Conservation (phyloP, 306 rosid species). For the barrel medic (Medicago truncatula) region DNA sequence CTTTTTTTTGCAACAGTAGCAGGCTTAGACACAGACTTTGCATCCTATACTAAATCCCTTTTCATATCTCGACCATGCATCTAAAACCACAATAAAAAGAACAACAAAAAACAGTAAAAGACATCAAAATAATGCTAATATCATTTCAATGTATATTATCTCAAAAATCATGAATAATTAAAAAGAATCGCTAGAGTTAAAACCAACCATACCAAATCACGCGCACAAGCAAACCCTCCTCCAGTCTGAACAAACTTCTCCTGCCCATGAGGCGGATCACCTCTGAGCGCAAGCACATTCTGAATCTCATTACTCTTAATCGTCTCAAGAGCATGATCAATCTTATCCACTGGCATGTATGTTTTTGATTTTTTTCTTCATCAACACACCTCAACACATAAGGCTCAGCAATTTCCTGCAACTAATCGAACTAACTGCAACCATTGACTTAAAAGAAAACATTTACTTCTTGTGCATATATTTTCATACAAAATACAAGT, state of each 20-base stretch:
- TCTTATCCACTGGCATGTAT: conserved; percentile 94
- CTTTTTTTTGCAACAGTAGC: conserved; percentile 41
- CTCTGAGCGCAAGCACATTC: conserved; percentile 96
- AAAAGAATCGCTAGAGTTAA: neutral
- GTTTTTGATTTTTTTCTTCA: too few relatives aligned
- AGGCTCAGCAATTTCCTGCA: neutral
- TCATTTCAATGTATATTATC: neutral
- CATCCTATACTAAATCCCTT: conserved; percentile 35
- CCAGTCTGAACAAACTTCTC: conserved; percentile 87
- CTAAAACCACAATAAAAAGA: too few relatives aligned
- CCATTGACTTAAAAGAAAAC: neutral
- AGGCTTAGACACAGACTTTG: conserved; percentile 50
- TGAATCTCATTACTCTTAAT: conserved; percentile 89
- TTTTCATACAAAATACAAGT: too few relatives aligned
- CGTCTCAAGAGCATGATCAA: conserved; percentile 85
- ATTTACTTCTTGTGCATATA: too few relatives aligned
- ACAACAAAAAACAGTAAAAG: too few relatives aligned
- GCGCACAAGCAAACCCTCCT: conserved; percentile 96
- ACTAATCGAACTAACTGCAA: neutral
- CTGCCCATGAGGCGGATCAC: conserved; percentile 98
- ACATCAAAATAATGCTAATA: neutral
- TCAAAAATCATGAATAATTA: neutral
- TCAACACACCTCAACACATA: too few relatives aligned
- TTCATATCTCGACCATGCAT: too few relatives aligned
- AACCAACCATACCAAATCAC: conserved; percentile 65